These are phyloP conservation scores for Fraxinus pennsylvanica DNA, from an alignment of 257 asterid genomes.

Conservation along the genomic window DNA sequence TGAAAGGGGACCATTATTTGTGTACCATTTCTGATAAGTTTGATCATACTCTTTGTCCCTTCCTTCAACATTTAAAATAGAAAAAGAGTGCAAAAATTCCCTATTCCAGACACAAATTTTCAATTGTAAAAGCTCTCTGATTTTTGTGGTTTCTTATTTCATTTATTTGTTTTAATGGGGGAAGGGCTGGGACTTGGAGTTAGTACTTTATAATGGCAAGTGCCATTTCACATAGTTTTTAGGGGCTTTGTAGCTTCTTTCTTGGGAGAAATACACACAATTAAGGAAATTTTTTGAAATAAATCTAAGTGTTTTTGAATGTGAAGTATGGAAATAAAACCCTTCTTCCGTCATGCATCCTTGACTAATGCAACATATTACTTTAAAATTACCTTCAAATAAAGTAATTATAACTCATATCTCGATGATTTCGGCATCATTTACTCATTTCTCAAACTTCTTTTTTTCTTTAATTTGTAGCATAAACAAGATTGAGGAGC, in stretches of 20 bases:
- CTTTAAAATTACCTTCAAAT: neutral
- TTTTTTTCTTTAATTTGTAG: neutral
- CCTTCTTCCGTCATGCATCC: neutral
- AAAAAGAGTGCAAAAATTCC: constrained; percentile 22
- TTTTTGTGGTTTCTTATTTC: neutral
- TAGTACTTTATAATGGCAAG: neutral
- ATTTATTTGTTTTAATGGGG: neutral
- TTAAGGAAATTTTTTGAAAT: no score
- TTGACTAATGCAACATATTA: neutral
- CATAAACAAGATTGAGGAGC: neutral
- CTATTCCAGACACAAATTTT: constrained; percentile 20
- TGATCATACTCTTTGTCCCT: constrained; percentile 33
- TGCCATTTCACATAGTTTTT: neutral
- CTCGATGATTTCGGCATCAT: neutral
- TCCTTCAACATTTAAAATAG: constrained; percentile 29
- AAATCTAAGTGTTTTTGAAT: no score
- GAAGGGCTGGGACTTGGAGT: neutral
- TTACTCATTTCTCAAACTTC: neutral
- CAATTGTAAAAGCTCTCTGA: neutral
- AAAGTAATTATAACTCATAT: neutral
- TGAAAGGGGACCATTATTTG: constrained; percentile 49
- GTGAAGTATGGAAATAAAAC: neutral
- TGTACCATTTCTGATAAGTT: constrained; percentile 30
- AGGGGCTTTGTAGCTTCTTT: neutral
- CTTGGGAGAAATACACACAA: neutral